phyloP scores from a whole-genome alignment of 2,329 filamentous ascomycete genomes.

The Aureobasidium subglaciale region DNA sequence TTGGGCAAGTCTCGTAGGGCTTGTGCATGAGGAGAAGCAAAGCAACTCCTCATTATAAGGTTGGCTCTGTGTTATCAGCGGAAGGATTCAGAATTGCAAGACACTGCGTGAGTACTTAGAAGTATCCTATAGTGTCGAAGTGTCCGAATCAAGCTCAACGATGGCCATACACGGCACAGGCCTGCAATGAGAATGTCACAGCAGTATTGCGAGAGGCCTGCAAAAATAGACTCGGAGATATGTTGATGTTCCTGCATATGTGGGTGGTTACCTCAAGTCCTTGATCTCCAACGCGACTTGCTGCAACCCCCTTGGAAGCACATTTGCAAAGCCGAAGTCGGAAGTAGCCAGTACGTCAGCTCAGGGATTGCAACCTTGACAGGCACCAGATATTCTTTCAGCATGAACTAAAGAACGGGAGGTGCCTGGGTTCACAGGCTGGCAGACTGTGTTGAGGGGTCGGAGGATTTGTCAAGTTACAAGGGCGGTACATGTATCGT shows the following conservation, averaged over 20 bases:
- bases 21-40: not conserved
- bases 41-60: not conserved
- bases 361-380: constrained; percentile 5
- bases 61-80: not conserved
- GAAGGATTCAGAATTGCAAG: not conserved
- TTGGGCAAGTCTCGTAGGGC: not conserved
- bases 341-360: not conserved
- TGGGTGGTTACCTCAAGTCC: not conserved
- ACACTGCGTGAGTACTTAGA: not conserved
- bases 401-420: not conserved
- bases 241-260: constrained; percentile 8
- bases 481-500: not conserved
- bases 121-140: not conserved
- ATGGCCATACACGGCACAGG: not conserved
- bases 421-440: not conserved
- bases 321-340: not conserved
- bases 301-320: not conserved
- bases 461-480: constrained; percentile 1
- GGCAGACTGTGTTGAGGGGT: not conserved
- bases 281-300: not conserved
- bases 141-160: not conserved
- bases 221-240: not conserved
- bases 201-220: not conserved
- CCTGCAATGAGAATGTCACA: not conserved
- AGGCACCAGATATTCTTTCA: not conserved